phyloP scores from a whole-genome alignment of 176 grass and related monocot species.

The Metroxylon sagu region DNA sequence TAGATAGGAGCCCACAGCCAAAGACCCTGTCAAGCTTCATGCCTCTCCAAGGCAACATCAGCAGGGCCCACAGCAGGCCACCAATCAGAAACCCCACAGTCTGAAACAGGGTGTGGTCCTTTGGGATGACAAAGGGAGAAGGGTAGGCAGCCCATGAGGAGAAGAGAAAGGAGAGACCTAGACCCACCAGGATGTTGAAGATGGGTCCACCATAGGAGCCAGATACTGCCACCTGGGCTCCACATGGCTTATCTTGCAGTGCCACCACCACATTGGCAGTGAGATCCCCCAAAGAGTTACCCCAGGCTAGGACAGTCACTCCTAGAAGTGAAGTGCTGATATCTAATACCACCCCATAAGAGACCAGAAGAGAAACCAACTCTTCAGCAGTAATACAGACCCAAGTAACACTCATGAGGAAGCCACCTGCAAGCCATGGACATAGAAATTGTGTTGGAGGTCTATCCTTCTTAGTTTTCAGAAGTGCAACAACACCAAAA shows the following conservation, averaged over 20 bases:
- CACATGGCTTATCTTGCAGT: conserved; percentile 16
- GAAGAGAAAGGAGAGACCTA: conserved; percentile 45
- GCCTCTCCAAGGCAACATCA: conserved; percentile 33
- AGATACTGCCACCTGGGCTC: conserved; percentile 43
- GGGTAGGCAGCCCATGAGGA: conserved; percentile 27
- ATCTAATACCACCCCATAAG: conserved; percentile 13
- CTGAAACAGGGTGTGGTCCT: conserved; percentile 25
- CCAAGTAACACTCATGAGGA: conserved; percentile 65
- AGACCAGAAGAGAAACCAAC: conserved; percentile 41
- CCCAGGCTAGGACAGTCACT: conserved; percentile 62
- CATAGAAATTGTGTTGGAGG: conserved; percentile 27
- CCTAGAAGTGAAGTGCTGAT: conserved; percentile 47
- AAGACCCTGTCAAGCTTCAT: conserved; percentile 46
- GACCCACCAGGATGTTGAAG: conserved; percentile 50
- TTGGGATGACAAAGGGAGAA: conserved; percentile 9
- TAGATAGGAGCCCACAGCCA: conserved; percentile 39
- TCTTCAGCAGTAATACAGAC: conserved; percentile 45
- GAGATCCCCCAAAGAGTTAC: conserved; percentile 65
- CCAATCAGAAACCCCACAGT: conserved; percentile 28
- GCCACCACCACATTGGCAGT: conserved; percentile 55
- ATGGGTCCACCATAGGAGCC: conserved; percentile 64
- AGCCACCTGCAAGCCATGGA: conserved; percentile 49
- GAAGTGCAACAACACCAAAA: conserved; percentile 22
- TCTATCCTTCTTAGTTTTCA: conserved; percentile 22
- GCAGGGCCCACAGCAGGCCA: conserved; percentile 35